Percentiles rank a stretch among this genome's conserved stretches.
Evolutionary conservation across 2,329 filamentous ascomycete species (phyloP).

Genomic region (Ophiognomonia clavigignenti-juglandacearum): DNA sequence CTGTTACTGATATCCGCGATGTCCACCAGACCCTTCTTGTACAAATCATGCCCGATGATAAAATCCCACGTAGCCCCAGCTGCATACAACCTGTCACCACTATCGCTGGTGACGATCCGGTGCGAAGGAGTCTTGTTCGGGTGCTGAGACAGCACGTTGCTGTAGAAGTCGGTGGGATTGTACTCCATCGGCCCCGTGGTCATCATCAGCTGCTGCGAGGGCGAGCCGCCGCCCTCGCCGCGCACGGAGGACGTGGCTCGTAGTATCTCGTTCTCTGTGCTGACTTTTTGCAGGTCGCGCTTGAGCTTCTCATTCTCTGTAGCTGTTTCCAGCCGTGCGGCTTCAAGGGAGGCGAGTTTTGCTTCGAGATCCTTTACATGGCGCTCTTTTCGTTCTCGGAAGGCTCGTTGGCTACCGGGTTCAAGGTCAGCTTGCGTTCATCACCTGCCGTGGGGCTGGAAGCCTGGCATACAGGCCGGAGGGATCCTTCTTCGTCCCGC

Average conservation of each 20-base stretch:
- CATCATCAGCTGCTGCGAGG: constrained; percentile 38
- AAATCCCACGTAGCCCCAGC: constrained; percentile 84
- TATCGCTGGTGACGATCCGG: constrained; percentile 61
- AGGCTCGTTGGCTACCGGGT: constrained; percentile 74
- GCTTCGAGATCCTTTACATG: constrained; percentile 87
- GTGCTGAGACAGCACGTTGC: constrained; percentile 57
- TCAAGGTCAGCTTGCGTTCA: constrained; percentile 5
- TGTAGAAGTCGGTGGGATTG: constrained; percentile 68
- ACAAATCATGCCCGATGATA: constrained; percentile 76
- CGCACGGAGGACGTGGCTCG: constrained; percentile 63
- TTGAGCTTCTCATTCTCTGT: constrained; percentile 85
- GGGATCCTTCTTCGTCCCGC: too few species aligned
- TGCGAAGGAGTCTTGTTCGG: constrained; percentile 61
- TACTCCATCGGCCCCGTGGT: constrained; percentile 67
- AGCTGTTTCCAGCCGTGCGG: constrained; percentile 64
- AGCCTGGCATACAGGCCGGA: too few species aligned
- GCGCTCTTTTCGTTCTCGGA: constrained; percentile 91
- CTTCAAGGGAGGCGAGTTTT: constrained; percentile 74
- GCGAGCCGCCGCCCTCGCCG: constrained; percentile 29
- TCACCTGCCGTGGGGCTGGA: too few species aligned
- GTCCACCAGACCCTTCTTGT: constrained; percentile 72
- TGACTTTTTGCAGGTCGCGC: constrained; percentile 74
- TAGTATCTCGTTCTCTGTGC: constrained; percentile 89
- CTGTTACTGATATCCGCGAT: constrained; percentile 75
- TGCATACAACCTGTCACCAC: constrained; percentile 65